These are phyloP conservation scores for Fraxinus xanthoxyloides DNA, from an alignment of 305 asterid genomes.

Conservation along the genomic window DNA sequence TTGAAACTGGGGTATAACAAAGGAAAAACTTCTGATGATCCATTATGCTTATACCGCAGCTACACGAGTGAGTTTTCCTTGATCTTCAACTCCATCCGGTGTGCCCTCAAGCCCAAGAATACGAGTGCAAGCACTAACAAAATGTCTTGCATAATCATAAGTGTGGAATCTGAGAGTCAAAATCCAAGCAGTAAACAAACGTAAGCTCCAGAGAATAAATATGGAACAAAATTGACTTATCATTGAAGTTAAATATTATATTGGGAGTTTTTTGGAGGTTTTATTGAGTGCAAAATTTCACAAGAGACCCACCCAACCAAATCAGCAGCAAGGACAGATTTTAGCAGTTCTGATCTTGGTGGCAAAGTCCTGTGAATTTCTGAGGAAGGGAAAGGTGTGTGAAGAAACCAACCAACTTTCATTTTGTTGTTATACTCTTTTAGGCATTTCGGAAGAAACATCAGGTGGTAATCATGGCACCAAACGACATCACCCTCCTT, in stretches of 20 bases:
- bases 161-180: conserved; percentile 76
- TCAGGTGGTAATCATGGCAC: conserved; percentile 83
- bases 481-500: conserved; percentile 85
- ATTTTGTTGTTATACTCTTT: conserved; percentile 60
- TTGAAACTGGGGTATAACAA: background rate
- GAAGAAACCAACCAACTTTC: conserved; percentile 31
- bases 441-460: conserved; percentile 34
- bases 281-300: background rate
- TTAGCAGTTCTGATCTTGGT: conserved; percentile 70
- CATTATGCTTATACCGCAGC: conserved; percentile 46
- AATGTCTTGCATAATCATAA: conserved; percentile 96
- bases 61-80: conserved; percentile 95
- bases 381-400: conserved; percentile 90
- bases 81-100: conserved; percentile 99
- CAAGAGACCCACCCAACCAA: conserved; percentile 70
- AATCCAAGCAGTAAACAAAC: background rate
- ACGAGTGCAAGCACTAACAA: conserved; percentile 97
- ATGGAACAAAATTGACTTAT: background rate
- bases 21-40: background rate
- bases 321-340: conserved; percentile 90
- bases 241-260: background rate
- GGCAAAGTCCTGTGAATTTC: conserved; percentile 88
- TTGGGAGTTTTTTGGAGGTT: background rate
- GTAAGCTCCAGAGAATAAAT: background rate
- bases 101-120: conserved; percentile 99